Base-by-base conservation (phyloP, 2,329 filamentous ascomycete species). In the Raffaelea arxii region DNA sequence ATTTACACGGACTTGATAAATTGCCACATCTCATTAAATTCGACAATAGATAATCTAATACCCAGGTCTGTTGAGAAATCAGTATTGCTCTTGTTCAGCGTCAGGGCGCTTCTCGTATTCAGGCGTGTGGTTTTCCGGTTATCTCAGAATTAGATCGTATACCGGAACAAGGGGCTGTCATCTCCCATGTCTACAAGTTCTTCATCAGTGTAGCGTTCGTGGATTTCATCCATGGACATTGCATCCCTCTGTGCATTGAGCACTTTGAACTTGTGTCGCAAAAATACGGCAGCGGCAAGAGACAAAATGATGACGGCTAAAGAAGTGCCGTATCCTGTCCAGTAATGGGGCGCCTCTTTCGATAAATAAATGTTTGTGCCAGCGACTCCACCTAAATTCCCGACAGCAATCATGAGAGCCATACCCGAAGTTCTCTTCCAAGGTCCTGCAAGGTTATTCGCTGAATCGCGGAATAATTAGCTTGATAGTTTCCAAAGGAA, bases 301-400 rank as follows among this genome's bases (percentile, higher is more conserved):
- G 39, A 39, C 11, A 32, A 19, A n/a, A 46, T 7, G 5, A 37
- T 7, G 16, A 46, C 27, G 18, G 23, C 38, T 39, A 53, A 7
- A 23, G 47, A 39, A 18, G 56, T 52, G 25, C 62, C 58, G 47
- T 65, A 67, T 6, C 64, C 66, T 1, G 63, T 66, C 19, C 27
- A 50, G 46, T 67, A 69, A 12, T 41, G 46, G 1, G 65, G 64
- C 9, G 58, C 50, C 52, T 68, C 59, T 9, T 44, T 40, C 11
- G 52, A 49, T 12, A 64, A 42, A 53, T 62, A 68, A 35, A 68
- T 59, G 52, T 63, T 61, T 32, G 61, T 51, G 25, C 61, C 62
- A 11, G 63, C 51, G 35, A 66, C 52, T 18, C 68, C 67, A 11
- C 70, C 73, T 2, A 77, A 59, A 46, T 82, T 83, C 0, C 79